Evolutionary conservation across 306 rosid genomes (phyloP).

Genomic region (Gynostemma pentaphyllum): DNA sequence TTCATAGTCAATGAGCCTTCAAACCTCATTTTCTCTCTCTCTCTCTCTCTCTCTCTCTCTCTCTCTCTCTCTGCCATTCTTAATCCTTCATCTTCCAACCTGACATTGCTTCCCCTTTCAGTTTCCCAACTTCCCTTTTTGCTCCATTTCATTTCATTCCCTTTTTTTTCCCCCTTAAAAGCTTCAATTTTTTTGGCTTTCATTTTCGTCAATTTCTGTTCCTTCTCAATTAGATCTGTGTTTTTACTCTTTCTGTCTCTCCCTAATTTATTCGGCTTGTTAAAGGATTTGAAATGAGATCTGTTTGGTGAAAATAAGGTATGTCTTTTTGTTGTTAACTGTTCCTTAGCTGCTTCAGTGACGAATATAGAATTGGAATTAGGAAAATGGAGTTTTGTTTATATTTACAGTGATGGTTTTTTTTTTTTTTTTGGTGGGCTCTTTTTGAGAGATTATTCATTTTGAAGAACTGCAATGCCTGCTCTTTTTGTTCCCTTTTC

Average conservation of each 20-base stretch:
- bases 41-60: not conserved
- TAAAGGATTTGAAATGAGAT: not conserved
- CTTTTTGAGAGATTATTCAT: not conserved
- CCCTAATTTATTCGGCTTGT: not conserved
- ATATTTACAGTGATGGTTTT: not conserved
- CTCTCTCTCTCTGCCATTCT: constrained; percentile 8
- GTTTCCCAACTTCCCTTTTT: not conserved
- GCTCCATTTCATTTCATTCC: not conserved
- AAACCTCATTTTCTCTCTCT: too few species aligned
- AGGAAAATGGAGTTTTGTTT: constrained; percentile 21
- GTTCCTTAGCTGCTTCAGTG: not conserved
- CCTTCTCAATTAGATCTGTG: constrained; percentile 3
- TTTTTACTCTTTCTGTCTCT: not conserved
- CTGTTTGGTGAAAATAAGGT: constrained; percentile 12
- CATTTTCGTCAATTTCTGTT: not conserved
- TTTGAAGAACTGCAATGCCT: constrained; percentile 7
- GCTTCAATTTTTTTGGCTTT: not conserved
- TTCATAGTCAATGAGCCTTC: too few species aligned
- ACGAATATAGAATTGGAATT: constrained; percentile 5
- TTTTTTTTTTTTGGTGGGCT: too few species aligned
- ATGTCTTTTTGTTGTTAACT: not conserved
- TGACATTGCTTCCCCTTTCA: not conserved
- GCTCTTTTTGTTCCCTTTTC: not conserved
- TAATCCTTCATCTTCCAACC: constrained; percentile 1
- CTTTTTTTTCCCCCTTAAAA: not conserved